Conservation (phyloP, 768 basidiomycete genomes). For the Kwoniella newhampshirensis region DNA sequence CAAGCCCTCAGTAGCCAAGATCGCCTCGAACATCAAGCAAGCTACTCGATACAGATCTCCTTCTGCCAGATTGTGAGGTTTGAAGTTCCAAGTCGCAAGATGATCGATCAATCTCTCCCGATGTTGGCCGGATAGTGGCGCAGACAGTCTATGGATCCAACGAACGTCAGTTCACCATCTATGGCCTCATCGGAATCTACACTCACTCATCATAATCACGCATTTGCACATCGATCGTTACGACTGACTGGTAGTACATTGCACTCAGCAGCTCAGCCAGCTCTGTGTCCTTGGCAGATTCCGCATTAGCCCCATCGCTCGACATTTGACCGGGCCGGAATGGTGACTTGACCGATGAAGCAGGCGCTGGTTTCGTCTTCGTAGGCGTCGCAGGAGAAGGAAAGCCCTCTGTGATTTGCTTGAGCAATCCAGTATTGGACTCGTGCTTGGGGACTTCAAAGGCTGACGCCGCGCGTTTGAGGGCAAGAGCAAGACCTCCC, state of each 20-base stretch:
- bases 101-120: conserved; percentile 66
- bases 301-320: conserved; percentile 12
- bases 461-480: conserved; percentile 50
- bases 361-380: conserved; percentile 72
- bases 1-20: conserved; percentile 73
- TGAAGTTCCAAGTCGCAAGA: conserved; percentile 83
- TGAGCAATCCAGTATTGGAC: conserved; percentile 33
- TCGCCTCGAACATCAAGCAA: conserved; percentile 78
- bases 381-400: conserved; percentile 52
- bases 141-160: conserved; percentile 42
- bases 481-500: conserved; percentile 80
- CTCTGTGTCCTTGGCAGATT: conserved; percentile 30
- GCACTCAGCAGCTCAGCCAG: conserved; percentile 81
- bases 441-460: conserved; percentile 11
- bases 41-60: conserved; percentile 80
- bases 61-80: conserved; percentile 77
- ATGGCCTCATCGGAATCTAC: background rate
- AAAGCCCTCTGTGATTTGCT: conserved; percentile 26
- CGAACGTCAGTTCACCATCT: background rate
- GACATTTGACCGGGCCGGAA: conserved; percentile 12
- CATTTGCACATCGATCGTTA: conserved; percentile 60
- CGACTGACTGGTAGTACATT: conserved; percentile 77
- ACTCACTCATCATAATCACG: conserved; percentile 46
- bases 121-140: conserved; percentile 56
- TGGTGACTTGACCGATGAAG: conserved; percentile 57